Evolutionary conservation across 2,329 filamentous ascomycete genomes (phyloP).

Genomic region (Penicillium sp.): DNA sequence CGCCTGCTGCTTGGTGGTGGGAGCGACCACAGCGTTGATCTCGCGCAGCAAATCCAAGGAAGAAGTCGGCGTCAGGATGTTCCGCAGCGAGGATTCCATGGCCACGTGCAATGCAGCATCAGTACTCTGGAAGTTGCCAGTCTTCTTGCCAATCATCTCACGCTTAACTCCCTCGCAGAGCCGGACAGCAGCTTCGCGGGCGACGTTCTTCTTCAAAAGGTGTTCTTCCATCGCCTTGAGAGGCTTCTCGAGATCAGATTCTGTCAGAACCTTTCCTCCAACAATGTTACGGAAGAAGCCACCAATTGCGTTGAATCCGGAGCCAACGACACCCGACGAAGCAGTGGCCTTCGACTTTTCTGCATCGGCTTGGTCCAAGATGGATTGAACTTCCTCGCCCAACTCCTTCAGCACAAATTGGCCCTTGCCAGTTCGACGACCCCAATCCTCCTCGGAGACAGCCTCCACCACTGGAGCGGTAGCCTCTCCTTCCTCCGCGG

Average conservation of each 20-base stretch:
- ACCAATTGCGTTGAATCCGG: constrained; percentile 77
- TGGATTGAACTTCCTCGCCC: constrained; percentile 88
- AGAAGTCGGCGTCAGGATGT: constrained; percentile 93
- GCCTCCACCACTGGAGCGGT: constrained; percentile 64
- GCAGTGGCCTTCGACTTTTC: constrained; percentile 53
- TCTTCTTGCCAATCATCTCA: constrained; percentile 87
- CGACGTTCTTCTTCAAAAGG: constrained; percentile 91
- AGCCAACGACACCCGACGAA: constrained; percentile 68
- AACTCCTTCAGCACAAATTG: constrained; percentile 93
- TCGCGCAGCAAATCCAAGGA: constrained; percentile 93
- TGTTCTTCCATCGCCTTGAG: constrained; percentile 97
- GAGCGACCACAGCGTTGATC: constrained; percentile 75
- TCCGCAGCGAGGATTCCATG: constrained; percentile 88
- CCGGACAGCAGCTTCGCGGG: constrained; percentile 86
- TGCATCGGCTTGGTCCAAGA: constrained; percentile 76
- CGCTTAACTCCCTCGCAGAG: constrained; percentile 89
- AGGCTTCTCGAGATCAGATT: constrained; percentile 84
- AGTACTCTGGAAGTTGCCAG: constrained; percentile 84
- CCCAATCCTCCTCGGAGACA: constrained; percentile 79
- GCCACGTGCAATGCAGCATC: constrained; percentile 79
- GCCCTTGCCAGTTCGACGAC: constrained; percentile 77
- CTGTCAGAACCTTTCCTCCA: constrained; percentile 87
- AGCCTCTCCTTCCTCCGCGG: constrained; percentile 56
- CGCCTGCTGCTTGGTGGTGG: constrained; percentile 62
- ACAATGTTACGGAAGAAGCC: constrained; percentile 93